Evolutionary conservation across 495 filamentous ascomycete genomes (phyloP).

Genomic region (Penicillium egyptiacum): DNA sequence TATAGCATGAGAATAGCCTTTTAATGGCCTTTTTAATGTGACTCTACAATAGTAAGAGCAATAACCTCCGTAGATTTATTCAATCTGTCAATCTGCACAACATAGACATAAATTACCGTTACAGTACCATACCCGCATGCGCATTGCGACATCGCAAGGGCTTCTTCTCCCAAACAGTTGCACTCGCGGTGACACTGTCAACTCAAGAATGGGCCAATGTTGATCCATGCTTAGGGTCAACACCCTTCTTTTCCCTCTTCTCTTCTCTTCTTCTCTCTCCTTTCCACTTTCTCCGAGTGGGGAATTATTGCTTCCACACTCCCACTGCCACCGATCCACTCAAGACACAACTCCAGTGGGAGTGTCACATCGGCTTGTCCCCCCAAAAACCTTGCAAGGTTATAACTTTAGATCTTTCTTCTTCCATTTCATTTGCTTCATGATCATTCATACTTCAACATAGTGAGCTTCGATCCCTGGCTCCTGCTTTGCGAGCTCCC

Average conservation of each 20-base stretch:
- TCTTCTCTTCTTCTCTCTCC: slow-evolving; percentile 4
- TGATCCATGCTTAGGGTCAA: slow-evolving; percentile 37
- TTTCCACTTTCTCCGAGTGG: slow-evolving; percentile 11
- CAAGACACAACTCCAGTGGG: slow-evolving; percentile 28
- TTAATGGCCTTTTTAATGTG: no score
- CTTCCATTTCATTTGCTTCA: slow-evolving; percentile 17
- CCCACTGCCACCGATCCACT: slow-evolving; percentile 31
- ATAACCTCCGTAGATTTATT: no score
- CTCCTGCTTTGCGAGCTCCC: slow-evolving; percentile 4
- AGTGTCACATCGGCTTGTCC: slow-evolving; percentile 27
- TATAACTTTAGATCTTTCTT: slow-evolving; percentile 23
- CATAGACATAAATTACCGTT: slow-evolving; percentile 10
- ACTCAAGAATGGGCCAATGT: slow-evolving; percentile 40
- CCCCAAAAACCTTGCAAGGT: slow-evolving; percentile 1
- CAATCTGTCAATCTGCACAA: neutral
- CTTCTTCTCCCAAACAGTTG: slow-evolving; percentile 24
- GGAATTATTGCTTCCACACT: slow-evolving; percentile 24
- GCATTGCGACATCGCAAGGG: slow-evolving; percentile 33
- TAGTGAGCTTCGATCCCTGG: slow-evolving; percentile 3
- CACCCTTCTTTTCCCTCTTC: slow-evolving; percentile 4
- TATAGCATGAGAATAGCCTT: neutral
- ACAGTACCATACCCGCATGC: slow-evolving; percentile 24
- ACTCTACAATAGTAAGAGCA: no score
- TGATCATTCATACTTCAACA: slow-evolving; percentile 9
- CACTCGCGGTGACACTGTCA: slow-evolving; percentile 28